Base-by-base conservation (phyloP, 2,329 filamentous ascomycete genomes). In the Cladophialophora immunda region DNA sequence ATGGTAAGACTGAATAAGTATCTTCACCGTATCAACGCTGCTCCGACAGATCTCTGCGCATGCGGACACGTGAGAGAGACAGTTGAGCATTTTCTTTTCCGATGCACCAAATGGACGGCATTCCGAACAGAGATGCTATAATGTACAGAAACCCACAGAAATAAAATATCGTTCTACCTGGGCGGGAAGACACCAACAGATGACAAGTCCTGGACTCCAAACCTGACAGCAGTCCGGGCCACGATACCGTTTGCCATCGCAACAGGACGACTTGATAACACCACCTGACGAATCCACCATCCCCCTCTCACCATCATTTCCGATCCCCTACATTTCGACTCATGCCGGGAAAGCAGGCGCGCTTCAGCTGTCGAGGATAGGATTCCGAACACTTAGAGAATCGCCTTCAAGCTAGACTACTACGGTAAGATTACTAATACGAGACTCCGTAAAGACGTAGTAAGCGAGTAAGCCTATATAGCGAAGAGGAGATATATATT, bases 311-410 rank as follows among this genome's bases (percentile, higher is more conserved):
- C 29, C 59, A 62, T 53, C 30, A 62, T 62, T 62, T 62, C 59
- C 47, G 59, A 38, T 22, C 27, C 59, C 45, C 19, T 62, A 34
- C 27, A 54, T 38, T n/a, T 27, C 59, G 32, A 62, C 74, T 75
- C 58, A 69, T 76, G 72, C 64, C 60, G 71, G 47, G 13, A 73
- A 50, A 68, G 72, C 75, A 71, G 75, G 73, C 72, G 72, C 71
- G 73, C 75, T 77, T 77, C 73, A 76, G 73, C 73, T 76, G 72
- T 73, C 66, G 73, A 76, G 57, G 62, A 76, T 76, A 76, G 75
- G 73, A 77, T 74, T 69, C 74, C 76, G 70, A 77, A 77, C 70
- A 76, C 74, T 77, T 77, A 68, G 60, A 75, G 74, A 76, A 77
- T 71, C 69, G 69, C 70, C 74, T 77, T 76, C 70, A 76, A 76